Conservation (phyloP, 306 rosid species). For the Rosa chinensis region DNA sequence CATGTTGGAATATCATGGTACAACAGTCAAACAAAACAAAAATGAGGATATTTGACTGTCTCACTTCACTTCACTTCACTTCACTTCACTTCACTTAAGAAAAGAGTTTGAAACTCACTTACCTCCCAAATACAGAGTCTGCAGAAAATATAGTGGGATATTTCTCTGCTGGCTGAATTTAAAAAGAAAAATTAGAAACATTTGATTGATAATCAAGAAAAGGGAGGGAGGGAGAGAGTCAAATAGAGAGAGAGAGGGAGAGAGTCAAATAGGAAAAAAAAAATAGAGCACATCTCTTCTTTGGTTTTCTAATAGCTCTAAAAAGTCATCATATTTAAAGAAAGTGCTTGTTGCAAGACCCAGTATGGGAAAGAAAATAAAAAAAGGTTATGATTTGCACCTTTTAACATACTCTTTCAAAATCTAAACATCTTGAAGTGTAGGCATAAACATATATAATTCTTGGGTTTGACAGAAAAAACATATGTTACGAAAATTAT, state of each 20-base stretch:
- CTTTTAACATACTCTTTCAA: background rate
- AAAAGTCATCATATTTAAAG: background rate
- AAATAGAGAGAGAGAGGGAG: background rate
- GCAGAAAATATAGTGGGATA: slow-evolving; percentile 63
- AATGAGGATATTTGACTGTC: background rate
- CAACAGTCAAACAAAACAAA: background rate
- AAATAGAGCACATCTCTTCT: background rate
- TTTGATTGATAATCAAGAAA: slow-evolving; percentile 3
- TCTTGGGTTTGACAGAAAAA: background rate
- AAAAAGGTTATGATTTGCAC: too few species aligned
- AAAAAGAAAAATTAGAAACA: slow-evolving; percentile 13
- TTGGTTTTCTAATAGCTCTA: background rate
- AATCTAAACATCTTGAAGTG: background rate
- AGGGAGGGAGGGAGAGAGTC: background rate
- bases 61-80: background rate
- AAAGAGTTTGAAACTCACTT: slow-evolving; percentile 22
- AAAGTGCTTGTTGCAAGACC: background rate
- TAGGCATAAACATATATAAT: background rate
- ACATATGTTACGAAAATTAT: background rate
- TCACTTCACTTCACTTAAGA: background rate
- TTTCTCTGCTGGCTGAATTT: slow-evolving; percentile 73
- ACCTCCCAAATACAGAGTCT: slow-evolving; percentile 75
- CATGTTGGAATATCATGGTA: background rate
- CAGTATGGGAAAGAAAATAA: background rate
- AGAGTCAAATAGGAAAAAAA: background rate